These are phyloP conservation scores for Rhodotorula sp. DNA, from an alignment of 1,284 basidiomycete species.

Conservation along the genomic window DNA sequence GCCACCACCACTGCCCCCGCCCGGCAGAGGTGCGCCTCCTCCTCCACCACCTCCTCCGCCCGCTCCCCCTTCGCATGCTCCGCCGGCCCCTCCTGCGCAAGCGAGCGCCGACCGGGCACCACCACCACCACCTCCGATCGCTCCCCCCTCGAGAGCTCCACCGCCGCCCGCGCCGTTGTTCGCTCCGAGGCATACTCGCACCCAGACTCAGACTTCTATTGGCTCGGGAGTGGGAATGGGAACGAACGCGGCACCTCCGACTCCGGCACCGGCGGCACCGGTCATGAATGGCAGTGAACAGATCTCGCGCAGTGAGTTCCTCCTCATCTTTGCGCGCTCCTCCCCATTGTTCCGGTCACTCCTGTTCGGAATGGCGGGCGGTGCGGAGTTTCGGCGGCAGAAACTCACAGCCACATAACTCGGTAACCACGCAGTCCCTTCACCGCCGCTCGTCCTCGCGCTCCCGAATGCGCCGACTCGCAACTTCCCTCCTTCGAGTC, in stretches of 20 bases:
- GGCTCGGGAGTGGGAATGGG: too few species aligned
- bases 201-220: not conserved
- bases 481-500: slow-evolving; percentile 25
- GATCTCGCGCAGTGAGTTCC: slow-evolving; percentile 17
- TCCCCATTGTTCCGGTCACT: not conserved
- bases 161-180: slow-evolving; percentile 12
- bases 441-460: slow-evolving; percentile 27
- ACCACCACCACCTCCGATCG: not conserved
- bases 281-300: not conserved
- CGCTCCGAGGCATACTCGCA: not conserved
- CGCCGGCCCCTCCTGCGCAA: not conserved
- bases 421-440: slow-evolving; percentile 18
- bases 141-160: slow-evolving; percentile 1
- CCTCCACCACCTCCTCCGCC: not conserved
- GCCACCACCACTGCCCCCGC: too few species aligned
- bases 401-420: not conserved
- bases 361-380: not conserved
- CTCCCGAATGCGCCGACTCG: slow-evolving; percentile 38
- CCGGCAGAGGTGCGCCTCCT: too few species aligned
- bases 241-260: not conserved
- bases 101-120: not conserved
- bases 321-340: not conserved
- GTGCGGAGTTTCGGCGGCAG: too few species aligned
- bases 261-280: not conserved
- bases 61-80: slow-evolving; percentile 8